Evolutionary conservation across 2,329 filamentous ascomycete species (phyloP), one percentile per base, ranked within the genome.

Genomic region (Hymenoscyphus infarciens): DNA sequence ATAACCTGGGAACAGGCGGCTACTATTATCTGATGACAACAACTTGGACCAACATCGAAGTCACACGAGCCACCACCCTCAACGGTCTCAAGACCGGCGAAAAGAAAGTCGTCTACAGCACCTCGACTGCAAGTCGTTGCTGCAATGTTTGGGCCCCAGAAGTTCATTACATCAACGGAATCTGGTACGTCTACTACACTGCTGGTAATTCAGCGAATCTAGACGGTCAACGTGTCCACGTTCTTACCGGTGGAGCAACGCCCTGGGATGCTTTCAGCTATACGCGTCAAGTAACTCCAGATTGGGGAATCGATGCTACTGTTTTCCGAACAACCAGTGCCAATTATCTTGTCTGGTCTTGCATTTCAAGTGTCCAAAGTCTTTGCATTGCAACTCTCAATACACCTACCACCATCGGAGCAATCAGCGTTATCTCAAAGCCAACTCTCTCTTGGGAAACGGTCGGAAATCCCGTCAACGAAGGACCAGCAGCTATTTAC

Each of bases 401-500:
- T 4, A 49, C 42, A 11, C 42, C 42, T 11, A 22, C 42, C 8
- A 49, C 42, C 8, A 22, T 49, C 25, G n/a, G n/a, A 49, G 19
- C n/a, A 22, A 5, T 22, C 42, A 49, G 6, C n/a, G 8, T 49
- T 15, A 6, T 49, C n/a, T 22, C 42, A 19, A 22, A 49, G n/a
- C 42, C 42, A 49, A 35, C 27, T 10, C 8, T 35, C 13, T 8
- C 75, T 3, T 86, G 81, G 80, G 83, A 86, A 69, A 77, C 66
- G 11, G 77, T 78, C 42, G 78, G 76, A 5, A 75, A 73, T 0
- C 79, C 82, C 0, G 83, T 86, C 0, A 83, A 85, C 68, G 83
- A 87, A 68, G 83, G 82, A 0, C 78, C 81, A 0, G 78, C 78
- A 2, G 81, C 81, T 0, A 74, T 86, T 25, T 86, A 85, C 69